Percentiles rank a stretch among this genome's conserved stretches.
phyloP scores from a whole-genome alignment of 179 eudicot genomes.

The Spergularia azorica region DNA sequence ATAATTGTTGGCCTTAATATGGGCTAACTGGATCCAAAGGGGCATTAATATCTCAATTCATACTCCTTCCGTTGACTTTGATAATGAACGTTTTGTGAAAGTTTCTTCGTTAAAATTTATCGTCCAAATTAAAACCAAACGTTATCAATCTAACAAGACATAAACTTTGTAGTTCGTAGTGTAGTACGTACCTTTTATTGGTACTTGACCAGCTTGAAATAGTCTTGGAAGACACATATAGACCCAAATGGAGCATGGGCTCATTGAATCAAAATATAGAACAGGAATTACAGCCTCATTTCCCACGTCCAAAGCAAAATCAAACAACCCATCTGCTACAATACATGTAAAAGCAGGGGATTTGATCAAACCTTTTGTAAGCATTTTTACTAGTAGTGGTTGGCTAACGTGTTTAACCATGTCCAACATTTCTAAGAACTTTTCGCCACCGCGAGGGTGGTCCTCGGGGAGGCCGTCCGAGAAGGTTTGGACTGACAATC shows the following conservation, averaged over 20 bases:
- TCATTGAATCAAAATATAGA: constrained; percentile 37
- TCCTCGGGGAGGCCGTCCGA: constrained; percentile 46
- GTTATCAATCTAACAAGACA: no score
- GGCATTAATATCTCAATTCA: no score
- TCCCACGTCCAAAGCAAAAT: constrained; percentile 41
- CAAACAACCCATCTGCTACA: constrained; percentile 45
- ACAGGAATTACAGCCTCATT: constrained; percentile 42
- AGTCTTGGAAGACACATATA: constrained; percentile 41
- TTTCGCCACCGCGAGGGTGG: constrained; percentile 37
- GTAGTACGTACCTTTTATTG: constrained; percentile 34
- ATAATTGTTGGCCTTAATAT: no score
- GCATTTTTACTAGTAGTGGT: constrained; percentile 34
- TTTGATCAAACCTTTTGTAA: not conserved
- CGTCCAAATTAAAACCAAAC: no score
- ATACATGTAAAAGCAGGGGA: constrained; percentile 19
- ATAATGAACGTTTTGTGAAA: no score
- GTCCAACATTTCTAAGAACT: constrained; percentile 29
- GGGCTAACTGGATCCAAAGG: no score
- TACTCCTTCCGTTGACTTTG: no score
- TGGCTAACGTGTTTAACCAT: constrained; percentile 22
- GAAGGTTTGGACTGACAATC: constrained; percentile 34
- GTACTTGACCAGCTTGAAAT: constrained; percentile 45
- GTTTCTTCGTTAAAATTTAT: no score
- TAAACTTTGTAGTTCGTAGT: not conserved
- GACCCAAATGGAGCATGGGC: constrained; percentile 49